Conservation (phyloP, 305 asterid genomes). For the Nicotiana rustica region DNA sequence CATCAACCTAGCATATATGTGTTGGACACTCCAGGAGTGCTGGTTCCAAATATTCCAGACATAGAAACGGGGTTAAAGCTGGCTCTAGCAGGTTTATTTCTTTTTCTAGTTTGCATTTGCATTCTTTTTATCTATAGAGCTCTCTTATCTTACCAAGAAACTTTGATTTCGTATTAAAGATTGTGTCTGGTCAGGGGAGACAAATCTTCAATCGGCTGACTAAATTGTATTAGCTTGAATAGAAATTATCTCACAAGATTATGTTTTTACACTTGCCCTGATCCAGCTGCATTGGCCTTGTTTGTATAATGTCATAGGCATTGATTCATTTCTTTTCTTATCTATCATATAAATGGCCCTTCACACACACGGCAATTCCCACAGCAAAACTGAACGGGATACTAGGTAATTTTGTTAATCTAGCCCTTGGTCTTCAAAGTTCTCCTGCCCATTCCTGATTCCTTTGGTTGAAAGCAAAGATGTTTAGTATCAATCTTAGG, state of each 20-base stretch:
- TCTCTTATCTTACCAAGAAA: background rate
- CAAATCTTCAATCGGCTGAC: background rate
- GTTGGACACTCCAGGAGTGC: conserved; percentile 91
- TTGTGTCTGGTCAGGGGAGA: too few relatives aligned
- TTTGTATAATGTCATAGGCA: background rate
- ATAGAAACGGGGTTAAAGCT: conserved; percentile 91
- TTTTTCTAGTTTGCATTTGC: background rate
- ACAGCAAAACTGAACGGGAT: background rate
- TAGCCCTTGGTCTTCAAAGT: background rate
- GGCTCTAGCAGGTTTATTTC: conserved; percentile 78
- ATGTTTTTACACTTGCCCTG: background rate
- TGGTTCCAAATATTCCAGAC: conserved; percentile 89
- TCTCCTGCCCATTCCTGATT: background rate
- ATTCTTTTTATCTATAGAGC: background rate
- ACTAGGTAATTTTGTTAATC: background rate
- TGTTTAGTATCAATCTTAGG: background rate
- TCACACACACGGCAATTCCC: background rate
- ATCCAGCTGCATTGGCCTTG: background rate
- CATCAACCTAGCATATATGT: conserved; percentile 94
- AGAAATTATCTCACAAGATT: background rate
- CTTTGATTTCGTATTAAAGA: background rate
- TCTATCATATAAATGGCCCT: background rate
- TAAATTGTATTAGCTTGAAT: too few relatives aligned
- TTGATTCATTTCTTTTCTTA: background rate
- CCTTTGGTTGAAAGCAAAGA: background rate